phyloP scores from a whole-genome alignment of 2,329 filamentous ascomycete genomes.

The Camptophora hylomeconis region DNA sequence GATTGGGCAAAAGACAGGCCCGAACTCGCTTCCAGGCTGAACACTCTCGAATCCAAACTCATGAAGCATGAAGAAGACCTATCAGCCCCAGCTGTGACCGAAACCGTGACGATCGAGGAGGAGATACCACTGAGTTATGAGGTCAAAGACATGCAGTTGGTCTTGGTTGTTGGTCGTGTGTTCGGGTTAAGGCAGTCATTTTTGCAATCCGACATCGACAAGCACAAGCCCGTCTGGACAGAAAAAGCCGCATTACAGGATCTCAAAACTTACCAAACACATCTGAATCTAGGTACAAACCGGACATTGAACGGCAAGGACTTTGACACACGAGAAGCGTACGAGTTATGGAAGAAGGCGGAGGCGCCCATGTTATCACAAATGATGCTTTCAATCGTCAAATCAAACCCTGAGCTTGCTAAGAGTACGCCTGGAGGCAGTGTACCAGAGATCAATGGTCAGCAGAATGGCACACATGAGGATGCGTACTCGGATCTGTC shows the following conservation, averaged over 20 bases:
- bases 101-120: constrained; percentile 57
- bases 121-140: constrained; percentile 75
- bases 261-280: constrained; percentile 83
- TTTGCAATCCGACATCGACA: constrained; percentile 77
- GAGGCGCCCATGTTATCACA: constrained; percentile 78
- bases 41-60: constrained; percentile 81
- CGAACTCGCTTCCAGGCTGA: constrained; percentile 66
- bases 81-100: constrained; percentile 43
- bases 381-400: constrained; percentile 85
- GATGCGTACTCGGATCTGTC: constrained; percentile 35
- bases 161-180: constrained; percentile 72
- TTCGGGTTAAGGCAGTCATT: constrained; percentile 70
- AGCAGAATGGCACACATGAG: constrained; percentile 23
- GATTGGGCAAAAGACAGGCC: constrained; percentile 76
- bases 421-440: constrained; percentile 54
- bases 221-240: constrained; percentile 70
- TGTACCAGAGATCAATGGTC: constrained; percentile 44
- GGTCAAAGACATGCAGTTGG: constrained; percentile 92
- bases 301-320: constrained; percentile 70
- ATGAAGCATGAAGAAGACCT: constrained; percentile 89
- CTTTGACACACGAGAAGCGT: constrained; percentile 81
- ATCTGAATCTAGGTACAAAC: constrained; percentile 65
- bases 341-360: constrained; percentile 80
- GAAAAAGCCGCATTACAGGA: constrained; percentile 83
- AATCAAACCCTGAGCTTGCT: constrained; percentile 70